Conservation (phyloP, 164 flowering plant species). For the Kingdonia uniflora region DNA sequence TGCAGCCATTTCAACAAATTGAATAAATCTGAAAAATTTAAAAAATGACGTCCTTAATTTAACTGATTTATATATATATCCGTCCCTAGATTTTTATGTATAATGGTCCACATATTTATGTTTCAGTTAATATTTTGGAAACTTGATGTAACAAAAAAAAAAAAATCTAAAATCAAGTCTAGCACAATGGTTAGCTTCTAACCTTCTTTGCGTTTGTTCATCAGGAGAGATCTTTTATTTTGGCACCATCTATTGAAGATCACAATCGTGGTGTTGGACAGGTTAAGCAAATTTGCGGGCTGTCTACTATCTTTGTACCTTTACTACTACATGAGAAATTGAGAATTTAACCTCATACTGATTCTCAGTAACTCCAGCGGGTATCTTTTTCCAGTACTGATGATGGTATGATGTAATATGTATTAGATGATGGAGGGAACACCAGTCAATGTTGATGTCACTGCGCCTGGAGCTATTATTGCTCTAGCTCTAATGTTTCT, state of each 20-base stretch:
- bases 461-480: constrained; percentile 96
- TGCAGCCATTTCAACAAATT: too few relatives aligned
- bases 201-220: too few relatives aligned
- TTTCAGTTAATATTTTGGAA: neutral
- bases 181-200: too few relatives aligned
- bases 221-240: constrained; percentile 42
- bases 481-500: constrained; percentile 80
- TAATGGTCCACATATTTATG: neutral
- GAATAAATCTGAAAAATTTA: too few relatives aligned
- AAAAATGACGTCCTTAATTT: too few relatives aligned
- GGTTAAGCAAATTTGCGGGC: too few relatives aligned
- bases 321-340: too few relatives aligned
- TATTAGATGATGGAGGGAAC: constrained; percentile 67
- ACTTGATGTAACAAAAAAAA: neutral
- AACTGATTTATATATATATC: neutral
- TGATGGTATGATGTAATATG: too few relatives aligned
- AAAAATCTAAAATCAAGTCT: neutral
- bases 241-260: constrained; percentile 32
- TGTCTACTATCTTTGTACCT: too few relatives aligned
- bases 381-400: too few relatives aligned
- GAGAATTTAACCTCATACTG: too few relatives aligned
- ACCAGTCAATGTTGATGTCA: constrained; percentile 77
- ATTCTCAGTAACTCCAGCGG: too few relatives aligned
- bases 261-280: constrained; percentile 46
- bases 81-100: neutral